phyloP scores from a whole-genome alignment of 2,329 filamentous ascomycete genomes.

The Ophiostoma pallidulum region DNA sequence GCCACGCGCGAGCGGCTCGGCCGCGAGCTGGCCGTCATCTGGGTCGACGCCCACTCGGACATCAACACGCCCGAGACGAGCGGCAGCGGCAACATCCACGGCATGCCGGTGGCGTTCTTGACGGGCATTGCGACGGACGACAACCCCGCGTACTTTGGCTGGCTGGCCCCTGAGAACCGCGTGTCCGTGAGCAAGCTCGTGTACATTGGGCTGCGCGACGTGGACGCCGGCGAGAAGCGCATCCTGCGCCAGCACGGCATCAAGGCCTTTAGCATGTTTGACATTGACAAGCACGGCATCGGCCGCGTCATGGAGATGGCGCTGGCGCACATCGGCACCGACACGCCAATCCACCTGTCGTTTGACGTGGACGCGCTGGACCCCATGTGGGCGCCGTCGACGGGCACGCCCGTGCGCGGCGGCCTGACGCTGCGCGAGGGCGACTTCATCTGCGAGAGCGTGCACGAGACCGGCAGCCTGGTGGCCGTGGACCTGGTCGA shows the following conservation, averaged over 20 bases:
- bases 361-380: conserved; percentile 97
- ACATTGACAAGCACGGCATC: conserved; percentile 89
- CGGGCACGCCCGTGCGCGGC: conserved; percentile 87
- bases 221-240: conserved; percentile 88
- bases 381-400: conserved; percentile 92
- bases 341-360: conserved; percentile 93
- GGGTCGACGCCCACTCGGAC: conserved; percentile 96
- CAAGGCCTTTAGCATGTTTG: conserved; percentile 97
- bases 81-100: conserved; percentile 88
- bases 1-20: conserved; percentile 74
- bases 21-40: conserved; percentile 85
- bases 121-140: conserved; percentile 74
- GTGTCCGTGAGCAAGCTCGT: conserved; percentile 76
- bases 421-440: conserved; percentile 90
- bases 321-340: conserved; percentile 85
- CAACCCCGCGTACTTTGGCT: conserved; percentile 75
- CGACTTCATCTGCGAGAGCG: conserved; percentile 88
- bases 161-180: conserved; percentile 66
- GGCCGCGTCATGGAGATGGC: conserved; percentile 97
- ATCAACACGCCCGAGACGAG: conserved; percentile 94
- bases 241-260: conserved; percentile 82
- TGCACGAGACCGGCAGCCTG: conserved; percentile 69
- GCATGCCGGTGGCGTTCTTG: conserved; percentile 92
- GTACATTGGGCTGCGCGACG: conserved; percentile 91
- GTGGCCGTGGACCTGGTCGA: conserved; percentile 76